phyloP scores from a whole-genome alignment of 202 grass and related monocot genomes.

The Zizania palustris region DNA sequence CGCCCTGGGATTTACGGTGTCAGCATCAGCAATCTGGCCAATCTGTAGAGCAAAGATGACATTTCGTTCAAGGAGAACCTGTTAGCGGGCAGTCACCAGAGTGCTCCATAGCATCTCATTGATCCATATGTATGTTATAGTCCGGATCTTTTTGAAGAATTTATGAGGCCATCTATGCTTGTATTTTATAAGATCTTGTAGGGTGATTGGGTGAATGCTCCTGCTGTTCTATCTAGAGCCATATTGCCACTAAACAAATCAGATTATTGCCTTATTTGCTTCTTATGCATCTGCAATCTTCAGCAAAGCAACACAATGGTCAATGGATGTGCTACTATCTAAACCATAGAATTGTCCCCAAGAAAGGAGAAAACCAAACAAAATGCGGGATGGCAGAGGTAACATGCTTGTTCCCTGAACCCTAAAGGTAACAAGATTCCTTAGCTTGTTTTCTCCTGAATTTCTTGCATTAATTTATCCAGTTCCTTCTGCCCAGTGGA shows the following conservation, averaged over 20 bases:
- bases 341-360: conserved; percentile 36
- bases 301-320: conserved; percentile 12
- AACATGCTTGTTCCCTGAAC: neutral
- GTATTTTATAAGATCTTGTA: conserved; percentile 21
- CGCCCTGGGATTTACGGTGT: no score
- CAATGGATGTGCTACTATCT: conserved; percentile 20
- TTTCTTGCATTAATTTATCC: conserved; percentile 77
- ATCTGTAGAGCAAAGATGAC: conserved; percentile 7
- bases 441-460: conserved; percentile 67
- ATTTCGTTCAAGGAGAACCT: neutral
- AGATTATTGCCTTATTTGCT: conserved; percentile 30
- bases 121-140: conserved; percentile 12
- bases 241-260: conserved; percentile 25
- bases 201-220: conserved; percentile 31
- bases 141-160: conserved; percentile 20
- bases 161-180: conserved; percentile 9
- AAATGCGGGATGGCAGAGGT: conserved; percentile 21
- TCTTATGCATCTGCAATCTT: conserved; percentile 13
- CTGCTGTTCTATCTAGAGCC: conserved; percentile 40
- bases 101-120: conserved; percentile 7
- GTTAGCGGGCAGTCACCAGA: neutral
- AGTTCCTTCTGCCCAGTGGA: conserved; percentile 73
- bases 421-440: conserved; percentile 21
- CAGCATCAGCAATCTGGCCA: neutral
- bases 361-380: neutral